Evolutionary conservation across 164 flowering plant genomes (phyloP).

Genomic region (Warburgia ugandensis): DNA sequence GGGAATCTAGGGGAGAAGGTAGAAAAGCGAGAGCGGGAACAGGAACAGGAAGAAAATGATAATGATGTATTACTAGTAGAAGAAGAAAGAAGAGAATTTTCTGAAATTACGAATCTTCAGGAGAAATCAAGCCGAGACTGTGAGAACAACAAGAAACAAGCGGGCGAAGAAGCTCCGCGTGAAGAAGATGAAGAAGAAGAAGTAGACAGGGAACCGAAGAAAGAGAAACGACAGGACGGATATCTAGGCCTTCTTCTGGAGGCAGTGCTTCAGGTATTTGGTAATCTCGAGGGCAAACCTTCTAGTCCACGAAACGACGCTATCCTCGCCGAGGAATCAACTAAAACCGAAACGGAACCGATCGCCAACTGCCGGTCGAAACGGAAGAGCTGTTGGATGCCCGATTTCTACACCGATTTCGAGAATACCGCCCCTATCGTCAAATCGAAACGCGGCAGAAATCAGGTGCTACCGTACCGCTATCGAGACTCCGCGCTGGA

Average conservation of each 20-base stretch:
- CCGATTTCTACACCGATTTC: constrained; percentile 16
- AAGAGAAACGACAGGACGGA: constrained; percentile 11
- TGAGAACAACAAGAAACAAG: constrained; percentile 4
- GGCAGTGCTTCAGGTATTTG: constrained; percentile 36
- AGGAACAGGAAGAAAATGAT: no score
- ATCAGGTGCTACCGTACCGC: constrained; percentile 35
- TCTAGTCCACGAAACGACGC: neutral
- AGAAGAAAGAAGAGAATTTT: constrained; percentile 16
- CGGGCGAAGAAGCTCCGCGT: constrained; percentile 1
- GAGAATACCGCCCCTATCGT: constrained; percentile 41
- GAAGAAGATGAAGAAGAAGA: constrained; percentile 1
- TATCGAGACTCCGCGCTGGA: constrained; percentile 51
- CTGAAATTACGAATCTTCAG: constrained; percentile 17
- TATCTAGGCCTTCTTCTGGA: constrained; percentile 30
- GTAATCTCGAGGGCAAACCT: constrained; percentile 15
- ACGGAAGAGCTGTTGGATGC: constrained; percentile 9
- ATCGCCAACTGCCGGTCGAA: neutral
- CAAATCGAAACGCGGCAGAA: constrained; percentile 44
- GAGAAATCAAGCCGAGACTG: constrained; percentile 1
- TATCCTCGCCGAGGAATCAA: neutral
- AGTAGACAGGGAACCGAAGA: neutral
- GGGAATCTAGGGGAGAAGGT: neutral
- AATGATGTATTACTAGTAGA: no score
- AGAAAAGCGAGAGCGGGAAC: neutral
- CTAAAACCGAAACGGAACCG: neutral